phyloP scores from a whole-genome alignment of 768 basidiomycete genomes.

The Hygrocybe coccinea region DNA sequence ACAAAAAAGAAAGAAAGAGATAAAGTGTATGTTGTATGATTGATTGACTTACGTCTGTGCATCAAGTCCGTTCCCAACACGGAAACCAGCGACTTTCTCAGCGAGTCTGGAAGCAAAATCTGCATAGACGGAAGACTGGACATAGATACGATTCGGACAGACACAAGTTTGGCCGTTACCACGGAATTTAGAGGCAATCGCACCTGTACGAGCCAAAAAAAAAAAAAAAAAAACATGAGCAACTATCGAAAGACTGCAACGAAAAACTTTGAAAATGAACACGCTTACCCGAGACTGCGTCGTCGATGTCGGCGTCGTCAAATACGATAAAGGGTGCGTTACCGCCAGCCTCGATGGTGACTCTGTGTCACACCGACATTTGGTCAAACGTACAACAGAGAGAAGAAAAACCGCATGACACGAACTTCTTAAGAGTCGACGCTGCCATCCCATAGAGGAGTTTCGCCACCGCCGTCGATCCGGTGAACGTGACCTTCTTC shows the following conservation, averaged over 20 bases:
- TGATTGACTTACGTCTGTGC: slow-evolving; percentile 54
- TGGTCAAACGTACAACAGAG: neutral
- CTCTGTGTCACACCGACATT: slow-evolving; percentile 22
- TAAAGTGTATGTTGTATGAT: neutral
- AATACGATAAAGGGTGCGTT: slow-evolving; percentile 97
- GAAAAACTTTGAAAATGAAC: too few species aligned
- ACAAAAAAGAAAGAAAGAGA: too few species aligned
- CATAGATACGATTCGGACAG: slow-evolving; percentile 88
- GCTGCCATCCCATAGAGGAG: slow-evolving; percentile 66
- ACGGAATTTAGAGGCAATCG: slow-evolving; percentile 76
- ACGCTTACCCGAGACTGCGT: slow-evolving; percentile 75
- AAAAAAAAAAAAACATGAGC: neutral
- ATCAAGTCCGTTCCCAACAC: slow-evolving; percentile 84
- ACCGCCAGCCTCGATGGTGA: slow-evolving; percentile 86
- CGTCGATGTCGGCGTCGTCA: slow-evolving; percentile 89
- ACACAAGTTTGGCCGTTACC: slow-evolving; percentile 79
- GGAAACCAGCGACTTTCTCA: slow-evolving; percentile 76
- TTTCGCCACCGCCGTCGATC: slow-evolving; percentile 79
- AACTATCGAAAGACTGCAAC: too few species aligned
- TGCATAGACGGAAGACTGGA: slow-evolving; percentile 87
- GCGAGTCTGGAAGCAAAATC: slow-evolving; percentile 86
- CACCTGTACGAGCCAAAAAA: slow-evolving; percentile 39
- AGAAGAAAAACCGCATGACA: too few species aligned
- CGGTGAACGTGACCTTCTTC: slow-evolving; percentile 90
- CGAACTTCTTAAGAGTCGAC: slow-evolving; percentile 77